Percentiles rank a stretch among this genome's conserved stretches.
These are phyloP conservation scores for Urtica urens DNA, from an alignment of 306 rosid species.

Conservation along the genomic window DNA sequence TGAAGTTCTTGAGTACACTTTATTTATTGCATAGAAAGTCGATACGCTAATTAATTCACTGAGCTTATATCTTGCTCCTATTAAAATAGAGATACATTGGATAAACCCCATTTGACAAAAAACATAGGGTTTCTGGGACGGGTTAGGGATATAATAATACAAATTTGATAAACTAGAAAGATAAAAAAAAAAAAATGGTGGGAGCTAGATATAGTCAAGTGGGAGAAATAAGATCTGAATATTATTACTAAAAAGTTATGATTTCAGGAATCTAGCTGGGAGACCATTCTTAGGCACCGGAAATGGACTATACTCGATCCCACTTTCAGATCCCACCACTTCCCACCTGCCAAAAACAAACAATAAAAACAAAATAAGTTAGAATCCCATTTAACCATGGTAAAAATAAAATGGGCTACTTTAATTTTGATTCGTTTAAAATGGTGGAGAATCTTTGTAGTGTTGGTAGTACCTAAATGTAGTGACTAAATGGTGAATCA, in stretches of 20 bases:
- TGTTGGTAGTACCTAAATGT: conserved; percentile 40
- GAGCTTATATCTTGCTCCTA: no score
- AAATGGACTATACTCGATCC: conserved; percentile 79
- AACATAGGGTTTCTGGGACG: not conserved
- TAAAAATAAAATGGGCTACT: no score
- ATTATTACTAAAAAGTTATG: not conserved
- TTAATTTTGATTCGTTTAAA: no score
- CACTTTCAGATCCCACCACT: conserved; percentile 45
- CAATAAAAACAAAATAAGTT: not conserved
- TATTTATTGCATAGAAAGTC: conserved; percentile 1
- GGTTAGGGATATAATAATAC: conserved; percentile 4
- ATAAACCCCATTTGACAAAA: conserved; percentile 10
- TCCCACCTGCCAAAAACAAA: conserved; percentile 57
- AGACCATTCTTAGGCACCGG: conserved; percentile 77
- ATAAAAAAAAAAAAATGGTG: no score
- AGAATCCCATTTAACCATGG: not conserved
- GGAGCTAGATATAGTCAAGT: no score
- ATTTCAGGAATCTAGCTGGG: conserved; percentile 66
- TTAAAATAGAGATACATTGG: no score
- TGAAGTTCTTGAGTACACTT: no score
- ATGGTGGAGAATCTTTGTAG: not conserved
- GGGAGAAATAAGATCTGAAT: not conserved
- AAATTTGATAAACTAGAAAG: conserved; percentile 5
- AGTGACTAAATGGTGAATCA: conserved; percentile 64
- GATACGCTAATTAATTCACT: no score